Evolutionary conservation across 805 yeast species (phyloP).

Genomic region (Tetrapisispora taiwanensis): DNA sequence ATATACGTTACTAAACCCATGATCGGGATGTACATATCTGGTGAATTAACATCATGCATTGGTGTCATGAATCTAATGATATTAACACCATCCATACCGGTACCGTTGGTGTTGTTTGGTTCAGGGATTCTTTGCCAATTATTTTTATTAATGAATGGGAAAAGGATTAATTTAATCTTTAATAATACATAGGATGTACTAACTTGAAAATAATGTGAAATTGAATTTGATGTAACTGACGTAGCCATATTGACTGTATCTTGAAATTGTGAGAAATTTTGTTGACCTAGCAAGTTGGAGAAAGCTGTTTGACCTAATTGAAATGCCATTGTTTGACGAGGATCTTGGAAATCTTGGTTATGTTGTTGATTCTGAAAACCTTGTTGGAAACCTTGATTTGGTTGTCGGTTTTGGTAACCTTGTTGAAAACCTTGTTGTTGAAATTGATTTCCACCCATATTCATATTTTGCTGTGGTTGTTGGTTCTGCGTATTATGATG

Average conservation of each 20-base stretch:
- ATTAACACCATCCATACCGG: not conserved
- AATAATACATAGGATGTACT: constrained; percentile 75
- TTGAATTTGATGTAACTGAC: constrained; percentile 32
- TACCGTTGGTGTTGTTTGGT: constrained; percentile 9
- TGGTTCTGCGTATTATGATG: not conserved
- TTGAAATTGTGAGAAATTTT: constrained; percentile 47
- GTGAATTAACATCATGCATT: constrained; percentile 80
- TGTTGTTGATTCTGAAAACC: constrained; percentile 4
- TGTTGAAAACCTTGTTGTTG: constrained; percentile 5
- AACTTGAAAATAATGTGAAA: constrained; percentile 85
- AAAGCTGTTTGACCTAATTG: constrained; percentile 84
- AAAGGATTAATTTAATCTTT: constrained; percentile 62
- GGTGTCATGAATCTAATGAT: constrained; percentile 44
- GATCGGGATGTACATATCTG: constrained; percentile 89
- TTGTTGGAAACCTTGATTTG: constrained; percentile 24
- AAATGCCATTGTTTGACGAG: constrained; percentile 73
- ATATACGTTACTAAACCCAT: constrained; percentile 90
- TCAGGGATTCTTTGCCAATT: constrained; percentile 62
- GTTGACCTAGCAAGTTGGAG: constrained; percentile 34
- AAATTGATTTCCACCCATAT: not conserved
- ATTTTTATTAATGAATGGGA: constrained; percentile 72
- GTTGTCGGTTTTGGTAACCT: constrained; percentile 10
- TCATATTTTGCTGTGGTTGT: not conserved
- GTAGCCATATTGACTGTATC: constrained; percentile 37
- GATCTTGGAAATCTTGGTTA: constrained; percentile 46